Base-by-base conservation (phyloP, 2,329 filamentous ascomycete genomes). In the Neofusicoccum kwambonambiense region DNA sequence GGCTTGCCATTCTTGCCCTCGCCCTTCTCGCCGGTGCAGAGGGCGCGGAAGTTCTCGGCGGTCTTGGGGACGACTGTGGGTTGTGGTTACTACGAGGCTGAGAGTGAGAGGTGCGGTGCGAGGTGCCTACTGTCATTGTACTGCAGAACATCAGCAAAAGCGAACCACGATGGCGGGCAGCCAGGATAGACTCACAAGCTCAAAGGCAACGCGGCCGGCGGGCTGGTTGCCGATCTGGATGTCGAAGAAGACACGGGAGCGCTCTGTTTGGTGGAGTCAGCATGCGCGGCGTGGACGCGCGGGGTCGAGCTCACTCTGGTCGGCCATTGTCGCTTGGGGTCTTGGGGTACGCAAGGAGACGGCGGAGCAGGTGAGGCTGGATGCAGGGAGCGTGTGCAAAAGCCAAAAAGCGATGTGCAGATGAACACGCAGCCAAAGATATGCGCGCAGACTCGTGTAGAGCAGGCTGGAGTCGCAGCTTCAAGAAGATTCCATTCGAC, bases 1-100 rank as follows among this genome's bases (percentile, higher is more conserved):
- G 90, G 90, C 81, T 93, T 93, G 76, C 93, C 93, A 35, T 86
- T 80, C 76, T 91, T 91, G 70, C 92, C 91, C 27, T 85, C 72
- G 67, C 94, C 94, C 82, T 97, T 97, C 83, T 98, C 94, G 70
- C 94, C 94, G 0, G 94, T 97, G 83, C 93, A 97, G 67, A 97
- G 88, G 63, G 89, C 88, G 74, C 93, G 92, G 85, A 98, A 98
- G 85, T 98, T 98, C 73, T 97, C 93, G 69, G 90, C 92, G 4
- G 94, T 98, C 83, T 96, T 97, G 75, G 94, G 94, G 19, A 97
- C 93, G 67, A 96, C 84, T 77, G 65, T 12, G 22, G n/a, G 13
- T 22, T 7, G 15, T 52, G 27, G 61, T 64, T 45, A 64, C 12
- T 37, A 60, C 56, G 27, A 47, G 52, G 37, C 41, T 52, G 31